Base-by-base conservation (phyloP, 768 basidiomycete species). In the Naganishia friedmannii region DNA sequence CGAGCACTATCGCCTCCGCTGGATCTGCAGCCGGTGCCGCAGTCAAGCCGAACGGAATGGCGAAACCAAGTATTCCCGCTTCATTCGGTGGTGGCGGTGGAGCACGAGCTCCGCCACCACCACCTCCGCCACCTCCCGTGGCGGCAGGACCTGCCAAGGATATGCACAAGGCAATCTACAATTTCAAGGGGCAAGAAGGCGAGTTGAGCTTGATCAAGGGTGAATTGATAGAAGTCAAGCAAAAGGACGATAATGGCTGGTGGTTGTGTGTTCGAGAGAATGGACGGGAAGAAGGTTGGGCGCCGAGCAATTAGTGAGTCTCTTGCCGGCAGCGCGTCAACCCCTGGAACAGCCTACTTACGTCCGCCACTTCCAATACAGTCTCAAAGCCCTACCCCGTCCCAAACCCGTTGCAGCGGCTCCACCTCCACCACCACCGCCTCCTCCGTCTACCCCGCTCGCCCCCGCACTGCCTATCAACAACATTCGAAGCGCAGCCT, bases 161-260 rank as follows among this genome's bases (percentile, higher is more conserved):
- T 23, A 82, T 86, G 81, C 96, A 94, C 82, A 88, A 89, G 72
- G 90, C 92, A 26, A 90, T 95, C 73, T 99, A 89, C 81, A 86
- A 88, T n/a, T 99, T 99, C 77, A 75, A 81, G 45, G 94, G 93
- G 1, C 91, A 97, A 81, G 88, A 89, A 39, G 94, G 94, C 15
- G 96, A 99, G 81, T 89, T 97, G 85, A 83, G 87, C 7, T 81
- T 99, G 65, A 86, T 85, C 74, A 97, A 97, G 81, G 96, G 93
- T 75, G 96, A 97, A 71, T 69, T 90, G 2, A 91, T 98, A 0
- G 94, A 97, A 82, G 83, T 98, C 23, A 84, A 93, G 37, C 89
- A 95, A 83, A 93, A 96, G 79, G 88, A 89, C 77, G 88, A 93
- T 70, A 95, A 95, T 75, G 96, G 95, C 2, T 99, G 96, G 96